Evolutionary conservation across 352 stramenopile genomes (phyloP).

Genomic region (Globisporangium rhizosaccharum): DNA sequence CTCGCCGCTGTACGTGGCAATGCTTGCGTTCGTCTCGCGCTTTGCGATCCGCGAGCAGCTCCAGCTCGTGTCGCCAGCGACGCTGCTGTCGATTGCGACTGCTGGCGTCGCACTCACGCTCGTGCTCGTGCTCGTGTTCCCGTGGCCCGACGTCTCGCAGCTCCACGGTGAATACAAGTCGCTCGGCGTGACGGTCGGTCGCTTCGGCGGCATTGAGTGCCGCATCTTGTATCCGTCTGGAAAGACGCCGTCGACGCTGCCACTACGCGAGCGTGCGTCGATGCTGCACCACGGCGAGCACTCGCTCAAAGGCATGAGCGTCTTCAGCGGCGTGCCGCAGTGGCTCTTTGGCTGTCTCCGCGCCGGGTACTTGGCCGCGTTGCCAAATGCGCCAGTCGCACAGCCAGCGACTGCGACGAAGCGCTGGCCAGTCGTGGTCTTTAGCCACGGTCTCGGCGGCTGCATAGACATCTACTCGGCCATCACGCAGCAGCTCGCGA

Average conservation of each 20-base stretch:
- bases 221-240: slow-evolving; percentile 63
- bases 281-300: slow-evolving; percentile 57
- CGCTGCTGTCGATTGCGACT: slow-evolving; percentile 6
- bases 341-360: slow-evolving; percentile 51
- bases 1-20: slow-evolving; percentile 23
- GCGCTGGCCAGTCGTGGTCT: slow-evolving; percentile 52
- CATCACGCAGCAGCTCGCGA: slow-evolving; percentile 64
- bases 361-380: slow-evolving; percentile 40
- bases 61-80: slow-evolving; percentile 2
- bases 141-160: slow-evolving; percentile 42
- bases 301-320: slow-evolving; percentile 36
- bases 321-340: slow-evolving; percentile 40
- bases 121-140: slow-evolving; percentile 40
- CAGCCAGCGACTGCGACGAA: slow-evolving; percentile 4
- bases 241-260: slow-evolving; percentile 1
- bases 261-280: slow-evolving; percentile 9
- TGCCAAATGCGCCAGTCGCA: slow-evolving; percentile 32
- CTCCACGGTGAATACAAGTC: slow-evolving; percentile 33
- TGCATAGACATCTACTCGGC: slow-evolving; percentile 59
- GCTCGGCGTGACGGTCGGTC: slow-evolving; percentile 34
- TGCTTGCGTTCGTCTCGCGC: slow-evolving; percentile 12
- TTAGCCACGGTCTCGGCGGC: slow-evolving; percentile 55
- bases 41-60: slow-evolving; percentile 3
- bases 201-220: slow-evolving; percentile 48
- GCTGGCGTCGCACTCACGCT: slow-evolving; percentile 17